These are phyloP conservation scores for Diutina catenulata DNA, from an alignment of 1,139 yeast genomes.

Conservation along the genomic window DNA sequence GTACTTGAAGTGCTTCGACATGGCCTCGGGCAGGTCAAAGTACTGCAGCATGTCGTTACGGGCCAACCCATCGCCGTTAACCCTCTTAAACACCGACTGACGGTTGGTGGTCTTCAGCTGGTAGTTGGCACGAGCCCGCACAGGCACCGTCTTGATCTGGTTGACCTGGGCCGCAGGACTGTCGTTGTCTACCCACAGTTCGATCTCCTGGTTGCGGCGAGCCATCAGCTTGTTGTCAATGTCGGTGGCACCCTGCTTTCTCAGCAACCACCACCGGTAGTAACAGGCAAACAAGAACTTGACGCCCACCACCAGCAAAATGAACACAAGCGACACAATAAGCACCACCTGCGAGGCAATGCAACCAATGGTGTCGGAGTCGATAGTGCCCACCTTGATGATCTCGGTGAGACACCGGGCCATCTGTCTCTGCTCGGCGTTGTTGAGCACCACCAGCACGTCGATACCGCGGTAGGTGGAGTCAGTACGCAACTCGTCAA, in stretches of 20 bases:
- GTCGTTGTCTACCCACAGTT: conserved; percentile 62
- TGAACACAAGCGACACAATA: conserved; percentile 69
- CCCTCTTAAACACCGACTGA: conserved; percentile 27
- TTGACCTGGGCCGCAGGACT: conserved; percentile 41
- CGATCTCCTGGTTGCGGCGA: conserved; percentile 49
- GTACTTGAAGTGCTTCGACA: conserved; percentile 34
- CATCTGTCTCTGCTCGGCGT: conserved; percentile 52
- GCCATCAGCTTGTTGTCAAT: conserved; percentile 38
- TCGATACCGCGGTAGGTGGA: conserved; percentile 60
- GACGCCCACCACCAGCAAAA: conserved; percentile 61
- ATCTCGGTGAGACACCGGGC: conserved; percentile 85
- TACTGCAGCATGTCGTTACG: conserved; percentile 31
- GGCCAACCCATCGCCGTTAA: conserved; percentile 23
- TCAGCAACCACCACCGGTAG: conserved; percentile 73
- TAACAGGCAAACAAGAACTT: conserved; percentile 83
- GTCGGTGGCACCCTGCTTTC: conserved; percentile 67
- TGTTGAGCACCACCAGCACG: conserved; percentile 64
- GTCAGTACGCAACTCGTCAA: conserved; percentile 51
- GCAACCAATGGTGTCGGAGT: conserved; percentile 90
- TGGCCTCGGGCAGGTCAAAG: conserved; percentile 22
- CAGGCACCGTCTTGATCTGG: conserved; percentile 46
- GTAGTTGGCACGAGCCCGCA: conserved; percentile 38
- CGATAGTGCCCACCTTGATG: conserved; percentile 78
- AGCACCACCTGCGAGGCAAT: conserved; percentile 81
- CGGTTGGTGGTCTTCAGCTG: conserved; percentile 29